Evolutionary conservation across 768 basidiomycete species (phyloP), one percentile per base, ranked within the genome.

Genomic region (Mycena olivaceomarginata): DNA sequence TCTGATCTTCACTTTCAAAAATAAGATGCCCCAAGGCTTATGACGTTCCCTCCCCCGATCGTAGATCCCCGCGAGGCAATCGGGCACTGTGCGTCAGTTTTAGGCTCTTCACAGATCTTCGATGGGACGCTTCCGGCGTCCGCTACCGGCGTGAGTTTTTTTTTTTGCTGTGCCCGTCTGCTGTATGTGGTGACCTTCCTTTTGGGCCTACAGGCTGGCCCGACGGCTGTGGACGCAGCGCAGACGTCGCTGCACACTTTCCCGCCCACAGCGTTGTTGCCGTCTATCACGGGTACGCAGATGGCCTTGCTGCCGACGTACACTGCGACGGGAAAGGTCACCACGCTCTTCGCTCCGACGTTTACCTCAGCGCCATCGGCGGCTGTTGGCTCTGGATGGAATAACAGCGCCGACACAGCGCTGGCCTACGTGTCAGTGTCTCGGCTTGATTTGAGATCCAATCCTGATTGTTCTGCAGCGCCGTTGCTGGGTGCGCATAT

Each of bases 361-460:
- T 93, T 94, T 82, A 91, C 93, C 4, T 84, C 89, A 41, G 90
- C 90, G 12, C 90, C 91, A 25, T 88, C 88, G 41, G 87, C 89
- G 7, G 83, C 80, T 41, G 91, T 91, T 6, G 97, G 97, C 5
- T 87, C 85, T 46, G 97, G 97, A 53, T 98, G 97, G 97, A 86
- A 87, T 72, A 94, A 97, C 82, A 76, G 91, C 18, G 85, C 87
- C 5, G 97, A 98, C 85, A 93, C 87, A 13, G 88, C 83, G 13
- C 82, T 85, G 39, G 93, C 92, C 37, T 92, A 89, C 81, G 92
- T 91, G 89, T 89, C 81, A 71, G 89, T 84, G 41, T 4, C 25
- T 45, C 15, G 5, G 2, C 56, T 41, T 45, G 15, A 20, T 57
- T 75, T 74, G 48, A 68, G 12, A 20, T 56, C 45, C 56, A 43